These are phyloP conservation scores for Cryphonectria naterciae DNA, from an alignment of 2,329 filamentous ascomycete species.

Conservation along the genomic window DNA sequence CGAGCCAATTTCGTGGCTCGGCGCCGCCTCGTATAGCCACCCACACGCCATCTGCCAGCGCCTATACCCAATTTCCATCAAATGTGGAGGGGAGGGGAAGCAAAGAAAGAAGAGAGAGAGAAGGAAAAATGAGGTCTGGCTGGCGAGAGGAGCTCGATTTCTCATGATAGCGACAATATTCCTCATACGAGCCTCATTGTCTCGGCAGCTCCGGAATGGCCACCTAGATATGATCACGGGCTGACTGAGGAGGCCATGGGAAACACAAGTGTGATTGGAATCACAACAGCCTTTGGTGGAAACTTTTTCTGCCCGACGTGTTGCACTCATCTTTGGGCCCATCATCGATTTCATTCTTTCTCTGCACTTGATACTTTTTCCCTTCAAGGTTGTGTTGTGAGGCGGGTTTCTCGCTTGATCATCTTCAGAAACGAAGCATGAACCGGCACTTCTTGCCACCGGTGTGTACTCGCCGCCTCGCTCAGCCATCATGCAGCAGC, in stretches of 20 bases:
- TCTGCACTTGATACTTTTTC: not conserved
- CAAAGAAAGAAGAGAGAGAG: too few relatives aligned
- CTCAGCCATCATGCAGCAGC: not conserved
- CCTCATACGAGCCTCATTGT: not conserved
- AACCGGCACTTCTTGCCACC: not conserved
- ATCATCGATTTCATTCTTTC: not conserved
- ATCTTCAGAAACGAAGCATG: not conserved
- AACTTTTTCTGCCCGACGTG: not conserved
- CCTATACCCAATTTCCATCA: not conserved
- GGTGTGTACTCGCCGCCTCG: not conserved
- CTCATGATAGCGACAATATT: not conserved
- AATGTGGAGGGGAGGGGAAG: not conserved
- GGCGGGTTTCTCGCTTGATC: not conserved
- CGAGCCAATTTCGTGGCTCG: slow-evolving; percentile 6
- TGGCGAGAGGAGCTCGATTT: not conserved
- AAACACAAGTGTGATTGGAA: not conserved
- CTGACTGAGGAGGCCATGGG: not conserved
- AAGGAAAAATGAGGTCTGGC: not conserved
- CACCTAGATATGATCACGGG: not conserved
- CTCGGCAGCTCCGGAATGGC: not conserved
- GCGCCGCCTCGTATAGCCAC: not conserved
- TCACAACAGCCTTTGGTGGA: not conserved
- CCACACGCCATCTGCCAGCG: not conserved
- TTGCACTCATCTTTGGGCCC: not conserved
- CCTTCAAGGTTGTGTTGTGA: not conserved